Evolutionary conservation across 2,329 filamentous ascomycete species (phyloP), one percentile per base, ranked within the genome.

Genomic region (Fusarium pseudonygamai): DNA sequence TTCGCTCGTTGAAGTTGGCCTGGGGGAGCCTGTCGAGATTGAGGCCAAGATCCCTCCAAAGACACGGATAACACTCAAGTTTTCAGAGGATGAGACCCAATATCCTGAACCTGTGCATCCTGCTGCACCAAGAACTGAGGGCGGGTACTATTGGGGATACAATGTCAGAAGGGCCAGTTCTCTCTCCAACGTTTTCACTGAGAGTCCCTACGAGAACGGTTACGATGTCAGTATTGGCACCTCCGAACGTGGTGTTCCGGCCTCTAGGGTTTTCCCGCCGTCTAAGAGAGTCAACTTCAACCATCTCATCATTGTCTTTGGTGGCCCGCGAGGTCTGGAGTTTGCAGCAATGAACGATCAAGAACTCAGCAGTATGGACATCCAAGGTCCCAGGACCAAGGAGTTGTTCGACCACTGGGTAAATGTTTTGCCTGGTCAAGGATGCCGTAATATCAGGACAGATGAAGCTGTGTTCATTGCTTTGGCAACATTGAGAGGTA

Each of bases 91-190:
- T 61, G 81, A 85, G 61, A 82, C 84, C 24, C 78, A 82, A 55
- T 80, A 79, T 68, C 71, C 89, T 2, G 87, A 91, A 60, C 88
- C 91, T 22, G 91, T 96, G 6, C 86, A 91, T 40, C 93, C 93
- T 0, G 85, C 88, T 32, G 84, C 87, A 7, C 94, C 94, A 2
- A 88, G 94, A 64, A 92, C 92, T 59, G 90, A 95, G 72, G 89
- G 86, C 4, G 94, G 94, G 0, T 96, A 94, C 82, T 97, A 95
- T 83, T 97, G 94, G 94, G 94, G 94, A 50, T 97, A 93, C 81
- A 87, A 85, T 14, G 90, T 95, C 7, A 89, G 94, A 32, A 89
- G 87, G 69, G 91, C 91, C 40, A 78, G 82, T 9, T 91, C 89
- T 6, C 86, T 97, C 10, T 93, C 93, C 10, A 84, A 87, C 10